Evolutionary conservation across 345 rosid species (phyloP), one percentile per base, ranked within the genome.

Genomic region (Ceriops zippeliana): DNA sequence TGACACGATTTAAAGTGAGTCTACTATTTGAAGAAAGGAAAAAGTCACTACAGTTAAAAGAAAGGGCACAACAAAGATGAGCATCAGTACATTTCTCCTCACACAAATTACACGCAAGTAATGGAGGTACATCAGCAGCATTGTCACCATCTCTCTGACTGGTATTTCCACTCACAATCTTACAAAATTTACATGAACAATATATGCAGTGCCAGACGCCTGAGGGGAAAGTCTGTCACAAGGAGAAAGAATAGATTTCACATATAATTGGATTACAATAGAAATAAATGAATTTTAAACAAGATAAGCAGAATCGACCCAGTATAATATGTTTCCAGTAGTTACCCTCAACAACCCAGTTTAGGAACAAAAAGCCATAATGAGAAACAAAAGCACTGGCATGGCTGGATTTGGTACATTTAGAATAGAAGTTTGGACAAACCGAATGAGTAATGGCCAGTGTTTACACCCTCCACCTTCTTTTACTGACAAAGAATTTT

Each of bases 181-280:
- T 86, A 72, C 99, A 91, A 77, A 81, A 87, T 86, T 91, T 91
- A 82, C 99, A 95, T 27, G 87, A 80, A 83, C 99, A 95, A 79
- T 83, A 82, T 70, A 84, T 72, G 83, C 99, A 95, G 75, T 85
- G 84, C 99, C 99, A 95, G 61, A 81, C 80, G 52, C 96, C 98
- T 46, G 87, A 82, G 68, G 99, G 98, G 67, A 90, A 86, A 66
- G 73, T 83, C 98, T 95, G 93, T 80, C 73, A 61, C 65, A 35
- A 59, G 28, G 69, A 68, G 70, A 10, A 31, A 17, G 59, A 71
- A 54, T 52, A 70, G 34, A 56, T 63, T 69, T 65, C 35, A 52
- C 38, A 31, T 52, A 17, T 60, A 38, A 19, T 32, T 16, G 37
- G 63, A 27, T 47, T 49, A 54, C 21, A 26, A 34, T 7, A 34